Conservation (phyloP, 352 stramenopile genomes). For the Phytophthora uliginosa region DNA sequence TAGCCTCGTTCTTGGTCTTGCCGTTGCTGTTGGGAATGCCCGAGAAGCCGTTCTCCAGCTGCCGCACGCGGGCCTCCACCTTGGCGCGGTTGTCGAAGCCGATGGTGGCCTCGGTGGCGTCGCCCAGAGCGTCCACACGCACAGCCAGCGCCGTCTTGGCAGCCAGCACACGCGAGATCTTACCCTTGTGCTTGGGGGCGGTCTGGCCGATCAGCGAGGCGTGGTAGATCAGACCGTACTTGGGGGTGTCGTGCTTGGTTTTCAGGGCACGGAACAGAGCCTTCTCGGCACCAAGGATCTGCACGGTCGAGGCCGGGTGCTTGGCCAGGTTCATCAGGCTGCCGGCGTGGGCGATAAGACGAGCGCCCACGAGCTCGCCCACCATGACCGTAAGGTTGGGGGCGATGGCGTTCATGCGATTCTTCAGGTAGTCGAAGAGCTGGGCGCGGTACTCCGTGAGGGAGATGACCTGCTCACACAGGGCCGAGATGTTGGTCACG, state of each 20-base stretch:
- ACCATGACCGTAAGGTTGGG: constrained; percentile 99
- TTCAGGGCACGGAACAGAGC: constrained; percentile 99
- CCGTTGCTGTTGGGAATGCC: constrained; percentile 87
- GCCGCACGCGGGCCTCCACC: constrained; percentile 98
- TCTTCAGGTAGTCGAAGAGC: constrained; percentile 99
- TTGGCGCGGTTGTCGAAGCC: constrained; percentile 98
- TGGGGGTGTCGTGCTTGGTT: constrained; percentile 99
- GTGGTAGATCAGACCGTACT: constrained; percentile 99
- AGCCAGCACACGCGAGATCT: constrained; percentile 99
- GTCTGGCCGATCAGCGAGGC: constrained; percentile 99
- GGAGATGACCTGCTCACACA: constrained; percentile 94
- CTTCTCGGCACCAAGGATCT: constrained; percentile 99
- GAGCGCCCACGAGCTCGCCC: constrained; percentile 98
- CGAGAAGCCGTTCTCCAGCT: constrained; percentile 97
- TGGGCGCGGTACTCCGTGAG: constrained; percentile 94
- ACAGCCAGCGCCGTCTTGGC: constrained; percentile 99
- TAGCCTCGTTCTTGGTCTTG: constrained; percentile 92
- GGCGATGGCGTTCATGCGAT: constrained; percentile 99
- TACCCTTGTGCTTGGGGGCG: constrained; percentile 99
- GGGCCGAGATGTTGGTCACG: constrained; percentile 96
- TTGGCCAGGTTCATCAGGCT: constrained; percentile 99
- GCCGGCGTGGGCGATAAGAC: constrained; percentile 99
- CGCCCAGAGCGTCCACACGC: constrained; percentile 99
- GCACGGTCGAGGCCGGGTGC: constrained; percentile 98
- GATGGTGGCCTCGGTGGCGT: constrained; percentile 96